These are phyloP conservation scores for Yamadazyma sp. DNA, from an alignment of 805 yeast species.

Conservation along the genomic window DNA sequence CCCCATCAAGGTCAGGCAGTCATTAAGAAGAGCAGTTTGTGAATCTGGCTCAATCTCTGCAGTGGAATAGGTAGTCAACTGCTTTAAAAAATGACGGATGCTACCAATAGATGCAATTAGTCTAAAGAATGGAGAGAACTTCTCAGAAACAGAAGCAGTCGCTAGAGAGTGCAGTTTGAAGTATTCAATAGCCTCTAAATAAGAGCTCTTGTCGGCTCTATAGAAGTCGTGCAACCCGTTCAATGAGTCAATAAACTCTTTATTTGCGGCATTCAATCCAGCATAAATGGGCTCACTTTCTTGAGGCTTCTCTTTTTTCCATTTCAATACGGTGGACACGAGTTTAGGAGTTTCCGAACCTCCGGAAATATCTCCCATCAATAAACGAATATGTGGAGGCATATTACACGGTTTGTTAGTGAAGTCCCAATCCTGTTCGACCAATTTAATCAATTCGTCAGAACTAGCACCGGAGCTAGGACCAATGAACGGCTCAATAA, in stretches of 20 bases:
- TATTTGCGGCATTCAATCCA: conserved; percentile 58
- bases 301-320: conserved; percentile 60
- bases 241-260: conserved; percentile 51
- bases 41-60: conserved; percentile 86
- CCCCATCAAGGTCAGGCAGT: conserved; percentile 53
- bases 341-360: conserved; percentile 95
- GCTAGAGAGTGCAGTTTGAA: conserved; percentile 18
- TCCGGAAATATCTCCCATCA: conserved; percentile 92
- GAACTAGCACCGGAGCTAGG: background rate
- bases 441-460: conserved; percentile 30
- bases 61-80: conserved; percentile 61
- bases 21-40: conserved; percentile 71
- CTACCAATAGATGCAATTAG: conserved; percentile 41
- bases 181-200: conserved; percentile 24
- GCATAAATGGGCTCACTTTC: conserved; percentile 54
- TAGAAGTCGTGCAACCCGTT: conserved; percentile 36
- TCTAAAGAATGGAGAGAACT: conserved; percentile 21
- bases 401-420: conserved; percentile 53
- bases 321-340: conserved; percentile 69
- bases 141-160: background rate
- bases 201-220: conserved; percentile 30
- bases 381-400: conserved; percentile 65
- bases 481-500: conserved; percentile 39
- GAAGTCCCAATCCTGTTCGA: conserved; percentile 62
- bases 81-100: conserved; percentile 59